phyloP scores from a whole-genome alignment of 306 rosid genomes.

The Senna siamea region DNA sequence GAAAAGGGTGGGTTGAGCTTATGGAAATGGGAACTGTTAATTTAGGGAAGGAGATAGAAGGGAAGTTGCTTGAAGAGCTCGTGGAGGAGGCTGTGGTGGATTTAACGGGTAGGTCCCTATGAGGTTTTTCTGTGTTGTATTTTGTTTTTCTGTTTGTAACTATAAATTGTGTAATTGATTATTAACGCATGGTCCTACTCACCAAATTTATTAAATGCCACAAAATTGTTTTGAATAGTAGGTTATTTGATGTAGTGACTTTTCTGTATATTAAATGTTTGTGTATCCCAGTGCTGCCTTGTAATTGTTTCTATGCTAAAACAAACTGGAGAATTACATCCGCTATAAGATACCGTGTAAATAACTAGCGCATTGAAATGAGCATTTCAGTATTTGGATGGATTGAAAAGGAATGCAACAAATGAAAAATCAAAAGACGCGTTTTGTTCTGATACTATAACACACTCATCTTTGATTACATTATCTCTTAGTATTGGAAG shows the following conservation, averaged over 20 bases:
- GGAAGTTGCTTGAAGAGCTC: slow-evolving; percentile 70
- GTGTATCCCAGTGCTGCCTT: neutral
- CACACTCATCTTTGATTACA: slow-evolving; percentile 29
- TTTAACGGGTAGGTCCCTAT: slow-evolving; percentile 51
- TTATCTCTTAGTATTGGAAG: neutral
- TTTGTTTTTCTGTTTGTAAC: slow-evolving; percentile 39
- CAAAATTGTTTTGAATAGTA: slow-evolving; percentile 30
- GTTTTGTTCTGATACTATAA: slow-evolving; percentile 30
- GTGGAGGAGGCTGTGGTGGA: slow-evolving; percentile 75
- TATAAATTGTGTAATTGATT: slow-evolving; percentile 51
- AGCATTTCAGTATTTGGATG: neutral
- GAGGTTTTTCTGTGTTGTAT: neutral
- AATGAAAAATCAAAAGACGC: no score
- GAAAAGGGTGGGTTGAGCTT: slow-evolving; percentile 70
- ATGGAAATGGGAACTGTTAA: slow-evolving; percentile 62
- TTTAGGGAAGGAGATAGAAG: slow-evolving; percentile 74
- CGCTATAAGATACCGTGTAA: slow-evolving; percentile 11
- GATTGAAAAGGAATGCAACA: neutral
- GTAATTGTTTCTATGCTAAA: neutral
- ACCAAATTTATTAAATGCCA: slow-evolving; percentile 53
- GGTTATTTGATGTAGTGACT: slow-evolving; percentile 22
- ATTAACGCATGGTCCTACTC: slow-evolving; percentile 41
- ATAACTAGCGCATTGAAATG: neutral
- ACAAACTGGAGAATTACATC: neutral
- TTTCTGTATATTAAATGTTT: slow-evolving; percentile 19